A percentile compares a stretch with the other conserved stretches of the same genome.
phyloP scores from a whole-genome alignment of 2,329 filamentous ascomycete genomes.

The Talaromyces sp. region DNA sequence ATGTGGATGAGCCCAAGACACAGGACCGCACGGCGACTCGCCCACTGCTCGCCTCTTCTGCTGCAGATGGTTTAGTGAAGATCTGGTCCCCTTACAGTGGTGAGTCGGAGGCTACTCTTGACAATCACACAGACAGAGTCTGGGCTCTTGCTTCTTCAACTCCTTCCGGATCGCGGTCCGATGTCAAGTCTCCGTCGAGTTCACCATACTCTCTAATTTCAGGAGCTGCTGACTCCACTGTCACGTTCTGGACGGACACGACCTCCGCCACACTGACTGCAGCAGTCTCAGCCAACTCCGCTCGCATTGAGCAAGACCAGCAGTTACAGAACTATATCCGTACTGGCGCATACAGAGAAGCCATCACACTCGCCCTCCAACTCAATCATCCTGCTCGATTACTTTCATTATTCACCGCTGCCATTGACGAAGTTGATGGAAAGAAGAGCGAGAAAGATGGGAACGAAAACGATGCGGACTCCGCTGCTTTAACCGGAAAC shows the following conservation, averaged over 20 bases:
- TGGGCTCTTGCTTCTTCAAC: slow-evolving; percentile 76
- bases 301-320: slow-evolving; percentile 89
- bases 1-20: slow-evolving; percentile 28
- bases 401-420: slow-evolving; percentile 74
- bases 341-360: slow-evolving; percentile 81
- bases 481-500: slow-evolving; percentile 40
- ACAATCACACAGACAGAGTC: slow-evolving; percentile 94
- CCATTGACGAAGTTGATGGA: slow-evolving; percentile 68
- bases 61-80: slow-evolving; percentile 91
- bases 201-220: slow-evolving; percentile 67
- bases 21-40: slow-evolving; percentile 26
- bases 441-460: slow-evolving; percentile 31
- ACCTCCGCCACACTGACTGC: slow-evolving; percentile 72
- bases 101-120: slow-evolving; percentile 81
- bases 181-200: slow-evolving; percentile 33
- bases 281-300: slow-evolving; percentile 66
- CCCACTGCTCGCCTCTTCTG: slow-evolving; percentile 67
- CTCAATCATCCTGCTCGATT: slow-evolving; percentile 90
- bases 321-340: slow-evolving; percentile 89
- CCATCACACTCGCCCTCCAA: slow-evolving; percentile 83
- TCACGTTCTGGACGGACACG: slow-evolving; percentile 95
- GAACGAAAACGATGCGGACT: slow-evolving; percentile 28
- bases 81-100: slow-evolving; percentile 87
- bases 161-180: slow-evolving; percentile 30
- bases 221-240: slow-evolving; percentile 83